phyloP scores from a whole-genome alignment of 441 rosid genomes.

The Populus hybrid region DNA sequence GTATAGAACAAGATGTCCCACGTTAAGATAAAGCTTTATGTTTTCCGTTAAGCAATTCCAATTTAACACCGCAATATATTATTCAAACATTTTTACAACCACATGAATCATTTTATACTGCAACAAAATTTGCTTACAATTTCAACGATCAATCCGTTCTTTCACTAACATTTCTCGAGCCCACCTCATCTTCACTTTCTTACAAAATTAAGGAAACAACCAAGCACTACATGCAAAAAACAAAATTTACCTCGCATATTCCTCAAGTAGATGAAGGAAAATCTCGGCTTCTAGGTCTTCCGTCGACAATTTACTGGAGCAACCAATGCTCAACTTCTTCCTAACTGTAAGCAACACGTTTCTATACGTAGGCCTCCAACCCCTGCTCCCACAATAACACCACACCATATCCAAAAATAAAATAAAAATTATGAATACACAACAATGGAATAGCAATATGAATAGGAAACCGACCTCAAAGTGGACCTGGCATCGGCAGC shows the following conservation, averaged over 20 bases:
- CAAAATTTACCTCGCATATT: slow-evolving; percentile 52
- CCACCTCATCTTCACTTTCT: not conserved
- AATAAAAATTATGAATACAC: not conserved
- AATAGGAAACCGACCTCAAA: slow-evolving; percentile 45
- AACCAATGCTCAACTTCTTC: slow-evolving; percentile 57
- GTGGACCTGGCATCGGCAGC: slow-evolving; percentile 93
- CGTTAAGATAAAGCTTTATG: not conserved
- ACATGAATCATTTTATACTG: not conserved
- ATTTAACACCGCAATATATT: not conserved
- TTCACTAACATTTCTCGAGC: not conserved
- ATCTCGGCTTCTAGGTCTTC: slow-evolving; percentile 88
- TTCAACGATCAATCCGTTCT: not conserved
- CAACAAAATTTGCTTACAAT: not conserved
- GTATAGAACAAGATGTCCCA: not conserved
- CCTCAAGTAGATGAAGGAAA: slow-evolving; percentile 72
- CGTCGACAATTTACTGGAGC: slow-evolving; percentile 74
- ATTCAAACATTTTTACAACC: not conserved
- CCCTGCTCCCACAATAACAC: slow-evolving; percentile 37
- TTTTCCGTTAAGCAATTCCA: not conserved
- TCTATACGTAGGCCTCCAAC: slow-evolving; percentile 94
- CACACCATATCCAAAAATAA: slow-evolving; percentile 3
- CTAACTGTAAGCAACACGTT: slow-evolving; percentile 74
- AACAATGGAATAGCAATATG: not conserved
- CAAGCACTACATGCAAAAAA: not conserved
- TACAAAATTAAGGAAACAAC: not conserved